A percentile compares a stretch with the other conserved stretches of the same genome.
phyloP scores from a whole-genome alignment of 805 yeast species.

The Candida koratica region DNA sequence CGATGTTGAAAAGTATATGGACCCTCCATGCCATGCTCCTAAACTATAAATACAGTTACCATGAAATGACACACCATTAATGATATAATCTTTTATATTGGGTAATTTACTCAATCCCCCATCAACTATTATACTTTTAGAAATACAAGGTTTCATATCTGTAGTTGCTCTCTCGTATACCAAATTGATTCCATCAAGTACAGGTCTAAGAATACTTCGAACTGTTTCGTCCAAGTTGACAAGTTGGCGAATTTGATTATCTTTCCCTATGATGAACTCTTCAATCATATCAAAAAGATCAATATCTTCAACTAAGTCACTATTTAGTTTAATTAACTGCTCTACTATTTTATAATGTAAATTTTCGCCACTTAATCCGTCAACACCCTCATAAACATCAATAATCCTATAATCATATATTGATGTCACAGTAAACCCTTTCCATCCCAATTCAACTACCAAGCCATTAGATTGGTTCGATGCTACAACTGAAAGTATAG shows the following conservation, averaged over 20 bases:
- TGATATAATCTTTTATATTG: constrained; percentile 19
- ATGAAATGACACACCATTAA: constrained; percentile 9
- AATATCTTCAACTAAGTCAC: not conserved
- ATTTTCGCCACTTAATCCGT: constrained; percentile 12
- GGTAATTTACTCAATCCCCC: constrained; percentile 25
- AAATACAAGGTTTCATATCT: constrained; percentile 19
- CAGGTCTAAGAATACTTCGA: constrained; percentile 5
- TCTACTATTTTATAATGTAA: constrained; percentile 12
- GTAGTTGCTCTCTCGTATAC: constrained; percentile 10
- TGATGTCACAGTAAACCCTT: constrained; percentile 15
- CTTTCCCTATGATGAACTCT: constrained; percentile 6
- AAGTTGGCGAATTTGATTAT: constrained; percentile 4
- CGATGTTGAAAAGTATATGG: constrained; percentile 25
- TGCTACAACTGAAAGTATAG: constrained; percentile 21
- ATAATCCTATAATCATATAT: constrained; percentile 25
- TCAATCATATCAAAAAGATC: constrained; percentile 2
- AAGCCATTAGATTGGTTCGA: constrained; percentile 22
- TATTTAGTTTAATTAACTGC: constrained; percentile 10
- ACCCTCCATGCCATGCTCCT: constrained; percentile 33
- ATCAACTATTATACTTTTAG: constrained; percentile 20
- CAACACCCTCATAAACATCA: constrained; percentile 2
- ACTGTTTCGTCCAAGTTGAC: constrained; percentile 4
- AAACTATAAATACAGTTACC: constrained; percentile 10
- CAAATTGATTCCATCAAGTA: constrained; percentile 5
- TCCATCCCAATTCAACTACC: constrained; percentile 31